Conservation (phyloP, 805 yeast species). For the Cyberlindnera saturnus region DNA sequence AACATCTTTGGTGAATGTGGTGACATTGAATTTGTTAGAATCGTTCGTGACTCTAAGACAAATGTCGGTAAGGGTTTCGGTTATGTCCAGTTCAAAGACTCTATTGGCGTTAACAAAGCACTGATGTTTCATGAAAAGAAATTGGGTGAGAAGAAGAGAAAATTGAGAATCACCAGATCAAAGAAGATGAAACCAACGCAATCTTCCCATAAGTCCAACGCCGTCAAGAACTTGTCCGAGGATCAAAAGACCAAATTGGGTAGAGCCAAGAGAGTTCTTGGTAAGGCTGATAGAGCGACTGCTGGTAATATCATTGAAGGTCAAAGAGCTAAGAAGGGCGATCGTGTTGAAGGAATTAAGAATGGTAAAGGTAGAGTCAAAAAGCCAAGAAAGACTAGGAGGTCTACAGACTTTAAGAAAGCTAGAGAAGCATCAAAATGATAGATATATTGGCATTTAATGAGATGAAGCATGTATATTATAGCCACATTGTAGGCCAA, state of each 20-base stretch:
- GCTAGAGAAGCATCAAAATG: constrained; percentile 7
- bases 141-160: constrained; percentile 42
- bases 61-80: constrained; percentile 98
- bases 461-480: no score
- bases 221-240: constrained; percentile 42
- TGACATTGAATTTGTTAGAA: constrained; percentile 80
- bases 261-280: constrained; percentile 68
- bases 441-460: no score
- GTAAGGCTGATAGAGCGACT: constrained; percentile 72
- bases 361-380: constrained; percentile 45
- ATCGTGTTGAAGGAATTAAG: constrained; percentile 51
- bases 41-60: constrained; percentile 87
- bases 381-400: constrained; percentile 41
- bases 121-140: constrained; percentile 69
- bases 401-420: constrained; percentile 37
- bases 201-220: constrained; percentile 4
- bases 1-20: constrained; percentile 63
- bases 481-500: no score
- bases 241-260: constrained; percentile 74
- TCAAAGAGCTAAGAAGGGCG: constrained; percentile 68
- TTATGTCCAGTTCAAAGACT: constrained; percentile 81
- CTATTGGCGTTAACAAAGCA: constrained; percentile 73
- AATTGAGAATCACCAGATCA: constrained; percentile 72
- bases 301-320: constrained; percentile 68
- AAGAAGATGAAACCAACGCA: constrained; percentile 29